Evolutionary conservation across 2,329 filamentous ascomycete genomes (phyloP).

Genomic region (Kalmusia sp.): DNA sequence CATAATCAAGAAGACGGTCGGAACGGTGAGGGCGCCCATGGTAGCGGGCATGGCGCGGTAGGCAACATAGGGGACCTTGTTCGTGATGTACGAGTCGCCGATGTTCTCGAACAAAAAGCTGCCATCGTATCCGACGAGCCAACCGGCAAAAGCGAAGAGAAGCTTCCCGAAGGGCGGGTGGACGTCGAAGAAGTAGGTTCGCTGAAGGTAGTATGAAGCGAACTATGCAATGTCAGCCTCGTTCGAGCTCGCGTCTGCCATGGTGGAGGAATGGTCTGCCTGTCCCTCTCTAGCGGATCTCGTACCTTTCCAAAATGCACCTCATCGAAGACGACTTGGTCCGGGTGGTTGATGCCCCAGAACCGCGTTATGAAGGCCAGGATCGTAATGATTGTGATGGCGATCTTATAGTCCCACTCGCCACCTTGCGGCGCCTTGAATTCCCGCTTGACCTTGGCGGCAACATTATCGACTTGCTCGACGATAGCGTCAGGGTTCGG

Average conservation of each 20-base stretch:
- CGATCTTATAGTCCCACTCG: conserved; percentile 87
- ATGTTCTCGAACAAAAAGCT: conserved; percentile 99
- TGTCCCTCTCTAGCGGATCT: neutral
- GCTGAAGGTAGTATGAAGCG: conserved; percentile 81
- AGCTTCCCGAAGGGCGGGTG: conserved; percentile 98
- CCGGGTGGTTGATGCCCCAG: conserved; percentile 93
- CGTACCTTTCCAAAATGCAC: conserved; percentile 98
- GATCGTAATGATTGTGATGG: conserved; percentile 76
- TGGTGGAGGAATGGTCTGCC: neutral
- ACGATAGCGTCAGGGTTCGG: conserved; percentile 39
- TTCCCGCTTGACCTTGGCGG: conserved; percentile 41
- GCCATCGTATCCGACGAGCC: conserved; percentile 96
- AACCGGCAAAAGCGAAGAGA: conserved; percentile 94
- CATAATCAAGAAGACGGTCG: conserved; percentile 97
- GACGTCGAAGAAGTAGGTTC: conserved; percentile 99
- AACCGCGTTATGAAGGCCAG: conserved; percentile 92
- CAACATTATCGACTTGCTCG: conserved; percentile 36
- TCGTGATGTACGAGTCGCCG: conserved; percentile 95
- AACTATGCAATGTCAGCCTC: conserved; percentile 48
- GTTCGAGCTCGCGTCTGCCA: conserved; percentile 24
- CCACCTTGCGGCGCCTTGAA: conserved; percentile 51
- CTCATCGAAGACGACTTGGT: conserved; percentile 98
- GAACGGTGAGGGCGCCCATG: conserved; percentile 89
- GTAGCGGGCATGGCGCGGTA: conserved; percentile 93
- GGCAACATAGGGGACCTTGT: conserved; percentile 96